Evolutionary conservation across 495 filamentous ascomycete species (phyloP), one percentile per base, ranked within the genome.

Genomic region (Talaromyces nanjingensis): DNA sequence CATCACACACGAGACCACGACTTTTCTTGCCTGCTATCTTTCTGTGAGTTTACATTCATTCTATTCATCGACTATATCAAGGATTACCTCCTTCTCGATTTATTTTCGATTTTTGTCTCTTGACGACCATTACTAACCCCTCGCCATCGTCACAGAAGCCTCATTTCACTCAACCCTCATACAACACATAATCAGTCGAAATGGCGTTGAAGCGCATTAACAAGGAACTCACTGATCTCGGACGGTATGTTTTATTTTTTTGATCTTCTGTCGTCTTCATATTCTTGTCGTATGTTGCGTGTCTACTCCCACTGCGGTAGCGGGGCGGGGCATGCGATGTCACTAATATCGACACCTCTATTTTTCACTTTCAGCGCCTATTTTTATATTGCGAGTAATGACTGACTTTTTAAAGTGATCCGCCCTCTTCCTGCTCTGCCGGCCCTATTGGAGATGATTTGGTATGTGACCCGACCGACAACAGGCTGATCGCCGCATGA

Each of bases 171-270:
- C 25, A 58, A 29, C 54, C 47, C 52, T 65, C 65, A 52, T 63
- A 63, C 69, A 67, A 74, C 68, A 78, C 66, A 76, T 70, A 71
- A 71, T 55, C 73, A 70, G 62, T 72, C 77, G 77, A 71, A 70
- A 98, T 98, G 94, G 94, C 94, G 81, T 88, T 98, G 74, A 98
- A 98, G 91, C 86, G 94, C 78, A 98, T 98, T 83, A 97, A 97
- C 87, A 98, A 98, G 88, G 94, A 98, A 86, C 90, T 98, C 81
- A 91, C 92, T 81, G 94, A 98, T 74, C 88, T 98, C 74, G 94
- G 94, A 83, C 92, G 94, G 93, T 98, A 96, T 76, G 86, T 76
- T 29, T 27, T 31, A 31, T 31, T 9, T 37, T 3, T 42, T 59
- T 37, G 8, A 9, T 27, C 7, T 45, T 27, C 24, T 18, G 37